Evolutionary conservation across 176 grass and related monocot genomes (phyloP), one percentile per base, ranked within the genome.

Genomic region (Areca catechu): DNA sequence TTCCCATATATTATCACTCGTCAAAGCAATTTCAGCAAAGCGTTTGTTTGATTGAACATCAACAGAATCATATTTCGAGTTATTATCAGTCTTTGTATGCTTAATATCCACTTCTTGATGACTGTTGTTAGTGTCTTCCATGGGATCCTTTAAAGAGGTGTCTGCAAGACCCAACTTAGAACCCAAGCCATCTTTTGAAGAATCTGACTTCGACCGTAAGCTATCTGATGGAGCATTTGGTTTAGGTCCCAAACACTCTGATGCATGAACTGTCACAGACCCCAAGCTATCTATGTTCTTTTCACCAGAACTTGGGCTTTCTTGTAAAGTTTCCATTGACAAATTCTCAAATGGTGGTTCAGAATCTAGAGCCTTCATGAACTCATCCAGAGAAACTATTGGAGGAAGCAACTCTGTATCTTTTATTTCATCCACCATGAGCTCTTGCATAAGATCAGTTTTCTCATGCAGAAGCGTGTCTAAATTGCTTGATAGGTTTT

Each of bases 1-100:
- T 65, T 87, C 80, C 91, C 86, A 90, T 59, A 90, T 53, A 67
- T 72, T 84, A 60, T 91, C 92, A 68, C 37, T 55, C 24, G 24
- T 54, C 22, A 24, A 34, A 28, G 58, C 21, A 61, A 54, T 63
- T 57, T 63, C 61, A 22, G 48, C 20, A 78, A 20, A 48, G 28
- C 48, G 62, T 21, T 56, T 19, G 16, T 81, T 50, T 15, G 56
- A 53, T 52, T 76, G 72, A 60, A 64, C 23, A 50, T 72, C 9
- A 65, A 52, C 16, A n/a, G 52, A 56, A 59, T 48, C 78, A 76
- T 65, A 64, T 79, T 85, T 96, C 22, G 50, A 54, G 16, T 51
- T 29, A 30, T 68, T 81, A 48, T 76, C 80, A 66, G 63, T 74
- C 50, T 50, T 56, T 48, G 50, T 23, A 68, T 75, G 82, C 79